These are phyloP conservation scores for Begonia fuchsioides DNA, from an alignment of 306 rosid species.

Conservation along the genomic window DNA sequence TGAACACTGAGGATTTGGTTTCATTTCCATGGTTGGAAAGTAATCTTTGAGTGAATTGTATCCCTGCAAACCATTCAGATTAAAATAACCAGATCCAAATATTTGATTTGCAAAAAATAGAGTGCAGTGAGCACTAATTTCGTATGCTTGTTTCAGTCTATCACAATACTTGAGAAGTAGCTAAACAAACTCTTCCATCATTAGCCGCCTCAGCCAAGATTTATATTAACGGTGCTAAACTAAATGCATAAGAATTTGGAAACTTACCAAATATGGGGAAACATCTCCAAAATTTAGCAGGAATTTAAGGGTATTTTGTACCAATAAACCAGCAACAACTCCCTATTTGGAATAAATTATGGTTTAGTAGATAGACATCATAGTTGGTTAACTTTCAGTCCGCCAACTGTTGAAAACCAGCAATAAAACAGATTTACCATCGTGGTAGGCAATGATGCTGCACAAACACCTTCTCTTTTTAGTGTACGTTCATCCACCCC, in stretches of 20 bases:
- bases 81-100: neutral
- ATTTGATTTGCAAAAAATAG: neutral
- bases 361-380: neutral
- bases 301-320: conserved; percentile 84
- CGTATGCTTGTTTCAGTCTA: too few relatives aligned
- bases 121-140: too few relatives aligned
- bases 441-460: conserved; percentile 95
- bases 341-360: conserved; percentile 42
- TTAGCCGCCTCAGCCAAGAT: neutral
- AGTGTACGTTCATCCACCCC: conserved; percentile 94
- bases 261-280: conserved; percentile 74
- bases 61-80: conserved; percentile 44
- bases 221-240: neutral
- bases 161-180: too few relatives aligned
- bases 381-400: neutral
- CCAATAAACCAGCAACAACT: conserved; percentile 91
- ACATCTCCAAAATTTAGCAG: conserved; percentile 77
- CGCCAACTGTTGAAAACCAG: neutral
- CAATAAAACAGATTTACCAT: conserved; percentile 44
- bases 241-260: neutral
- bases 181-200: neutral
- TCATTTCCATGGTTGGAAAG: conserved; percentile 98
- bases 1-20: conserved; percentile 96
- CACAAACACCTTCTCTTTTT: conserved; percentile 99
- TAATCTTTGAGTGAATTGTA: conserved; percentile 91